Evolutionary conservation across 768 basidiomycete species (phyloP), one percentile per base, ranked within the genome.

Genomic region (Trametes cinnabarina): DNA sequence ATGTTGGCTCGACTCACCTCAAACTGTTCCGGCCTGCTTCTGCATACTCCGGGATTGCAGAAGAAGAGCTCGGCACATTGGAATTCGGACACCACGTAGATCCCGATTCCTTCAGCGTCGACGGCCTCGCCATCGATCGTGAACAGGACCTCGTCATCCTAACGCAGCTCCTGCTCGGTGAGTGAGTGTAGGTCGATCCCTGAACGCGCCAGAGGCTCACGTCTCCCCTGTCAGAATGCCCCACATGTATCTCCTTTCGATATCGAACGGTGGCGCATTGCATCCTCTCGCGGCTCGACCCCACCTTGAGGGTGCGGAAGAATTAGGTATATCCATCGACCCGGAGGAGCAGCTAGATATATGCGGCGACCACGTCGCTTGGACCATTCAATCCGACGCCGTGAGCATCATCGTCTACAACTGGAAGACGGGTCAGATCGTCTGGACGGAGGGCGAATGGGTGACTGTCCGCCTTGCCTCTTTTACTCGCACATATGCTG

Each of bases 171-270:
- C 6, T 19, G 26, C 54, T 55, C 12, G 54, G 54, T n/a, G 54
- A 55, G 54, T 55, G 28, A 19, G 54, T 47, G 12, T 6, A 1
- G 2, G 47, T 23, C 15, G 4, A 23, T 1, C 3, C 4, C 37
- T 5, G 1, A 2, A 6, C 2, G 5, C 30, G 4, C 5, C 19
- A 15, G 3, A n/a, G 12, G 32, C 25, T 37, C 9, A 54, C 34
- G 4, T 4, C 14, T 7, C 17, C 10, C 2, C 12, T 41, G 0
- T 23, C n/a, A 47, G 52, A n/a, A 32, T 25, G 3, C 46, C 54
- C 4, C 46, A 55, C 2, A 40, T 55, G 54, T 47, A 15, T 19
- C n/a, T 55, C 26, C 25, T 55, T 19, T 55, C 54, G n/a, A 47
- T 55, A 2, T 55, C 54, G 2, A 37, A 48, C 46, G 26, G 14